These are phyloP conservation scores for Malbranchea zuffiana DNA, from an alignment of 2,329 filamentous ascomycete genomes.

Conservation along the genomic window DNA sequence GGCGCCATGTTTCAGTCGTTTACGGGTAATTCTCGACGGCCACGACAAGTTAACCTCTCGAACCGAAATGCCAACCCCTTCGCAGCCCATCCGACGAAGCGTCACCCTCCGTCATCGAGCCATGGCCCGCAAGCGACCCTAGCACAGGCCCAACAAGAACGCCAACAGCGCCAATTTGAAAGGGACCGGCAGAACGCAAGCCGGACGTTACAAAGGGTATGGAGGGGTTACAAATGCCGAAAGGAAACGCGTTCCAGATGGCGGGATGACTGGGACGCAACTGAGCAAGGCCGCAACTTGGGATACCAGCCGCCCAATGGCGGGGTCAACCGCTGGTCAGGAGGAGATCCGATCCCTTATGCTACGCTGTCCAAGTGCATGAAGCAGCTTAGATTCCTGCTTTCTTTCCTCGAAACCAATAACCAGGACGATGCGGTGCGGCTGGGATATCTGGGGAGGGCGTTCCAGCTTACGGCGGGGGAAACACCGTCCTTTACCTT, in stretches of 20 bases:
- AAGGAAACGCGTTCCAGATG: constrained; percentile 46
- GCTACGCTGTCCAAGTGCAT: constrained; percentile 31
- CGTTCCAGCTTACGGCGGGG: constrained; percentile 31
- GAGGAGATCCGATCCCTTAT: constrained; percentile 19
- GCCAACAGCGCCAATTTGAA: constrained; percentile 68
- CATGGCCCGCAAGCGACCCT: constrained; percentile 65
- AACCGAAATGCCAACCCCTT: constrained; percentile 76
- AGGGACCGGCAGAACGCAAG: constrained; percentile 64
- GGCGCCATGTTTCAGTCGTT: constrained; percentile 83
- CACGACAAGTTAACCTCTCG: constrained; percentile 87
- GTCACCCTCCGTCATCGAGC: constrained; percentile 45
- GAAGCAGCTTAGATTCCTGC: constrained; percentile 52
- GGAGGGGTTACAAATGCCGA: constrained; percentile 65
- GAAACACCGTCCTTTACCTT: constrained; percentile 28
- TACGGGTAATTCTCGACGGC: constrained; percentile 72
- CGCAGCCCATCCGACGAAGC: constrained; percentile 44
- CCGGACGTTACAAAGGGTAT: constrained; percentile 63
- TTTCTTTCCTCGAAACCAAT: constrained; percentile 53
- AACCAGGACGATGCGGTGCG: constrained; percentile 30
- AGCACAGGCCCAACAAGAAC: constrained; percentile 76
- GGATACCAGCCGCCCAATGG: constrained; percentile 23
- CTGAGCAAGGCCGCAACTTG: constrained; percentile 38
- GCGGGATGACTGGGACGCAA: constrained; percentile 52
- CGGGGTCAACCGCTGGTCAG: constrained; percentile 14
- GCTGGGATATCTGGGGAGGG: constrained; percentile 35